Percentiles rank a stretch among this genome's conserved stretches.
Evolutionary conservation across 805 yeast genomes (phyloP).

Genomic region (Lachancea sp.): DNA sequence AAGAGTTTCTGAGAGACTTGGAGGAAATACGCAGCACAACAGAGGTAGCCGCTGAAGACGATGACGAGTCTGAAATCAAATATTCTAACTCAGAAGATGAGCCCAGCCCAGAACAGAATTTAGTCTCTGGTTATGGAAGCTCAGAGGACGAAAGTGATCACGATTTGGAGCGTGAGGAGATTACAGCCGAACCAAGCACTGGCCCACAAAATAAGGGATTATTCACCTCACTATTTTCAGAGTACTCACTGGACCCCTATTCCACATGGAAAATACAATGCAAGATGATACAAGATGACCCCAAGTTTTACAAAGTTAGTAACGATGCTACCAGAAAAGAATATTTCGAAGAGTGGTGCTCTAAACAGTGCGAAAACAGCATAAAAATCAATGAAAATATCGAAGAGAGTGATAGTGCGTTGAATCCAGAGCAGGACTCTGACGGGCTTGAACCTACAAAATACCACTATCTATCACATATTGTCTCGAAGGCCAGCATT

Average conservation of each 20-base stretch:
- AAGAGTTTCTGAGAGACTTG: slow-evolving; percentile 5
- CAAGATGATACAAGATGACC: slow-evolving; percentile 37
- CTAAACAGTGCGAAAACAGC: slow-evolving; percentile 10
- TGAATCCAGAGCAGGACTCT: slow-evolving; percentile 9
- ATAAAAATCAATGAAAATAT: slow-evolving; percentile 16
- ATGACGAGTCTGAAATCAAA: background rate
- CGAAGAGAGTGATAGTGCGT: slow-evolving; percentile 1
- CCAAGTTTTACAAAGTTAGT: slow-evolving; percentile 34
- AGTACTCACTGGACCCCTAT: slow-evolving; percentile 36
- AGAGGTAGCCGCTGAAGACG: background rate
- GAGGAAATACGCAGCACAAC: background rate
- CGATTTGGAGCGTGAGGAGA: background rate
- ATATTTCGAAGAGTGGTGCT: slow-evolving; percentile 44
- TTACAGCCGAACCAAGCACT: background rate
- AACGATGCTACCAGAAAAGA: slow-evolving; percentile 33
- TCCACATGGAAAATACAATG: slow-evolving; percentile 45
- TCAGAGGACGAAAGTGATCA: slow-evolving; percentile 10
- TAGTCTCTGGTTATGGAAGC: slow-evolving; percentile 20
- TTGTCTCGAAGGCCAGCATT: slow-evolving; percentile 23
- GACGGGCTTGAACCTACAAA: slow-evolving; percentile 23
- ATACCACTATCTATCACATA: slow-evolving; percentile 31
- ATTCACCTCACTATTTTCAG: slow-evolving; percentile 36
- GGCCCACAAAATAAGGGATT: background rate
- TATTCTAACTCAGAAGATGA: slow-evolving; percentile 7
- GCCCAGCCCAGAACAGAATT: background rate